Evolutionary conservation across 306 rosid genomes (phyloP).

Genomic region (Vigna unguiculata): DNA sequence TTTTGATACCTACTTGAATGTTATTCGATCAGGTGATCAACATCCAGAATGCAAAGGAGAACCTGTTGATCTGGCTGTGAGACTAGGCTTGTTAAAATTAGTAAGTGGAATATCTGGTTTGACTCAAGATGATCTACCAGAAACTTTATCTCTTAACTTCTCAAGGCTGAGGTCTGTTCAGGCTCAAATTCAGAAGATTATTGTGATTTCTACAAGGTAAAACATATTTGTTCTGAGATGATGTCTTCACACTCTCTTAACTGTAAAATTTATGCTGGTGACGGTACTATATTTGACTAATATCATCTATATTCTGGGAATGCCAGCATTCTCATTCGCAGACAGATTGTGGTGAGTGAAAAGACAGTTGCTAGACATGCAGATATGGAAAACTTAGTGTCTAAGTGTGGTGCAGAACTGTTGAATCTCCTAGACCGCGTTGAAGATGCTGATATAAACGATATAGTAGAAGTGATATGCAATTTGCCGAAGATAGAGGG

Average conservation of each 20-base stretch:
- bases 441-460: slow-evolving; percentile 71
- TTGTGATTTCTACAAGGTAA: slow-evolving; percentile 82
- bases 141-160: slow-evolving; percentile 75
- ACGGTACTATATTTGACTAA: not conserved
- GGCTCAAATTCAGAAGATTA: slow-evolving; percentile 85
- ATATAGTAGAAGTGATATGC: slow-evolving; percentile 72
- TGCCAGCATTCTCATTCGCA: slow-evolving; percentile 84
- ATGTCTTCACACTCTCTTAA: not conserved
- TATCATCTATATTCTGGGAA: slow-evolving; percentile 22
- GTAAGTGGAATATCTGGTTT: slow-evolving; percentile 73
- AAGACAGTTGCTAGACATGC: slow-evolving; percentile 51
- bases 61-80: slow-evolving; percentile 69
- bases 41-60: slow-evolving; percentile 86
- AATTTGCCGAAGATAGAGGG: slow-evolving; percentile 45
- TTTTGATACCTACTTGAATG: slow-evolving; percentile 7
- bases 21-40: slow-evolving; percentile 55
- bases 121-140: slow-evolving; percentile 70
- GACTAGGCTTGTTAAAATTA: slow-evolving; percentile 83
- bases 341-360: slow-evolving; percentile 81
- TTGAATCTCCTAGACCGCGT: slow-evolving; percentile 57
- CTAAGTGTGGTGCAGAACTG: slow-evolving; percentile 61
- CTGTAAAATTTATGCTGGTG: not conserved
- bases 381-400: slow-evolving; percentile 61
- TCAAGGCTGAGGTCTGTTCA: slow-evolving; percentile 84
- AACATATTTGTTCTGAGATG: slow-evolving; percentile 18